These are phyloP conservation scores for Leccinum truebloodii DNA, from an alignment of 768 basidiomycete genomes.

Conservation along the genomic window DNA sequence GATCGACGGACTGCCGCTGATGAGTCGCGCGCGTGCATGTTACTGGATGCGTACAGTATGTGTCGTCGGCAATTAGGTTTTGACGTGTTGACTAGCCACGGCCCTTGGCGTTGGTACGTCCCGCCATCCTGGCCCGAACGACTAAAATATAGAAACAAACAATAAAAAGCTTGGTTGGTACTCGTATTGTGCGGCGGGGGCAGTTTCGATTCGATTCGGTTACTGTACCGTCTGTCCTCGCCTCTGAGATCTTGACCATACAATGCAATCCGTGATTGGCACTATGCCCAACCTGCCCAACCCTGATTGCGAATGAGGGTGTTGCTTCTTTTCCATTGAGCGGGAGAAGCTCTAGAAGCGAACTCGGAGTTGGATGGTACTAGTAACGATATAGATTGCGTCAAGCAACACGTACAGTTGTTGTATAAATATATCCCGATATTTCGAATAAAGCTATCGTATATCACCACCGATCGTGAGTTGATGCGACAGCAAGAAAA, in stretches of 20 bases:
- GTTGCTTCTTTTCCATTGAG: constrained; percentile 1
- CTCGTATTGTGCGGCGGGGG: background rate
- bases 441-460: constrained; percentile 17
- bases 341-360: background rate
- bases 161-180: background rate
- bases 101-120: background rate
- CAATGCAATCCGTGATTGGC: background rate
- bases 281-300: background rate
- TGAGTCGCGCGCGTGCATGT: background rate
- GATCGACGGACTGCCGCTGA: background rate
- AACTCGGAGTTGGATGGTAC: background rate
- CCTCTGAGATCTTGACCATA: background rate
- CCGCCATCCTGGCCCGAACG: background rate
- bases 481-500: constrained; percentile 2
- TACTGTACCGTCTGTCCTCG: background rate
- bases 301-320: background rate
- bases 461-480: constrained; percentile 20
- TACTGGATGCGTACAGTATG: no score
- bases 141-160: background rate
- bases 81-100: background rate
- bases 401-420: constrained; percentile 27
- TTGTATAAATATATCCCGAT: constrained; percentile 17
- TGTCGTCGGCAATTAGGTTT: background rate
- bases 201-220: background rate
- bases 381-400: constrained; percentile 19